Evolutionary conservation across 2,329 filamentous ascomycete species (phyloP).

Genomic region (Pseudogymnoascus sp.): DNA sequence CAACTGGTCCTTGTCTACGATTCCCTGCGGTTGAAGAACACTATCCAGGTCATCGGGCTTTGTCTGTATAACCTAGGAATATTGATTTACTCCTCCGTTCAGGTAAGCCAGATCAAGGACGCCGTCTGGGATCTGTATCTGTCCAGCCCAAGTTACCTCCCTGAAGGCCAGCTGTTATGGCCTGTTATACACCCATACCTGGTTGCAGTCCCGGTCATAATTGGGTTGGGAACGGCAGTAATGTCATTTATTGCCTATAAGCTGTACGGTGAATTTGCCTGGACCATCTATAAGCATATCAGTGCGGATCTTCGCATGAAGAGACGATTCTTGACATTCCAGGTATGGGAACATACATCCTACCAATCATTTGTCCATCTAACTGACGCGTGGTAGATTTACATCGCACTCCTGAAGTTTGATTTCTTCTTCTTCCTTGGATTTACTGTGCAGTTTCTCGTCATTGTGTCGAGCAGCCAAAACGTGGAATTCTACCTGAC

Average conservation of each 20-base stretch:
- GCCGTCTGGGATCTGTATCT: slow-evolving; percentile 53
- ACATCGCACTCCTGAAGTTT: slow-evolving; percentile 95
- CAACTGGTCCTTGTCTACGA: slow-evolving; percentile 87
- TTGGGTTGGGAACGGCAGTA: slow-evolving; percentile 65
- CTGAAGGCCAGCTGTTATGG: slow-evolving; percentile 51
- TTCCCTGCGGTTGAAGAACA: slow-evolving; percentile 89
- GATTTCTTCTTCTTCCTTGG: slow-evolving; percentile 99
- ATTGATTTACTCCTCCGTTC: slow-evolving; percentile 85
- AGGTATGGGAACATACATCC: slow-evolving; percentile 50
- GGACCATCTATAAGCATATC: slow-evolving; percentile 99
- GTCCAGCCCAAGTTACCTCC: slow-evolving; percentile 36
- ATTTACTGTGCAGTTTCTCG: slow-evolving; percentile 95
- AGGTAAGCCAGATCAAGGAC: slow-evolving; percentile 80
- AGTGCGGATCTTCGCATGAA: slow-evolving; percentile 96
- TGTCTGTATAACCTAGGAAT: slow-evolving; percentile 89
- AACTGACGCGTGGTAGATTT: slow-evolving; percentile 59
- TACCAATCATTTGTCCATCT: not conserved
- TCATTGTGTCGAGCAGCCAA: slow-evolving; percentile 68
- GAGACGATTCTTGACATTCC: slow-evolving; percentile 90
- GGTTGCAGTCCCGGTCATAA: slow-evolving; percentile 76
- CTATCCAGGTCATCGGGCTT: slow-evolving; percentile 94
- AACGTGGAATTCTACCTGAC: slow-evolving; percentile 79
- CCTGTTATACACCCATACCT: slow-evolving; percentile 64
- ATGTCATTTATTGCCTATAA: slow-evolving; percentile 84
- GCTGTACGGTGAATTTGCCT: slow-evolving; percentile 96